Evolutionary conservation across 2,329 filamentous ascomycete genomes (phyloP), one percentile per base, ranked within the genome.

Genomic region (Xylaria multiplex): DNA sequence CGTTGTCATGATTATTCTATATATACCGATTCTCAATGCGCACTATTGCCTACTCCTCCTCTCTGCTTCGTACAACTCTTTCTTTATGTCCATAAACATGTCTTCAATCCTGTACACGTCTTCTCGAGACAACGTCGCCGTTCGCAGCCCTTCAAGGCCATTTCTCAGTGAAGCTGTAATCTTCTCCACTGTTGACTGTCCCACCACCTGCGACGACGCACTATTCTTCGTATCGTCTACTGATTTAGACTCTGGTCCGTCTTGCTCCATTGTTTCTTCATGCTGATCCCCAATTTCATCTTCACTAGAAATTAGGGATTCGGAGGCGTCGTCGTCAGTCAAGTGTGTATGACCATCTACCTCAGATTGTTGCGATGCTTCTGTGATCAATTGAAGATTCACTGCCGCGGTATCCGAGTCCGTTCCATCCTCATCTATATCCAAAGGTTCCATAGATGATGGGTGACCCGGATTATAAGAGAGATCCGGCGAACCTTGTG

Each of bases 61-160:
- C 72, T 89, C 89, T 16, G 92, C 92, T 62, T 90, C 87, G 76
- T 91, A 91, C 58, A 94, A 84, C 76, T 91, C 88, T 69, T 86
- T 84, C 77, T 91, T 90, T 70, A 95, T 87, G 76, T 95, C 91
- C 81, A 94, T 92, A 75, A 96, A 83, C 72, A 93, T 81, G 75
- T 94, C 90, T 74, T 96, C 92, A 70, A 96, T 84, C 75, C 90
- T 84, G 65, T 89, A 85, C 59, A 93, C 86, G 67, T 92, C 88
- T 11, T 86, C 82, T 11, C 87, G 84, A 16, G 88, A 88, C 48
- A 96, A 79, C 16, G 85, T 82, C 24, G 88, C 82, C 32, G 79
- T 80, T 60, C 84, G 85, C 64, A 93, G 81, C 69, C 88, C 84
- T 22, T 83, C 81, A 27, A 96, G 77, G 0, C 91, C 81, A 22